A percentile compares a stretch with the other conserved stretches of the same genome.
Conservation (phyloP, 2,329 filamentous ascomycete genomes). For the Aspergillus costaricaensis region DNA sequence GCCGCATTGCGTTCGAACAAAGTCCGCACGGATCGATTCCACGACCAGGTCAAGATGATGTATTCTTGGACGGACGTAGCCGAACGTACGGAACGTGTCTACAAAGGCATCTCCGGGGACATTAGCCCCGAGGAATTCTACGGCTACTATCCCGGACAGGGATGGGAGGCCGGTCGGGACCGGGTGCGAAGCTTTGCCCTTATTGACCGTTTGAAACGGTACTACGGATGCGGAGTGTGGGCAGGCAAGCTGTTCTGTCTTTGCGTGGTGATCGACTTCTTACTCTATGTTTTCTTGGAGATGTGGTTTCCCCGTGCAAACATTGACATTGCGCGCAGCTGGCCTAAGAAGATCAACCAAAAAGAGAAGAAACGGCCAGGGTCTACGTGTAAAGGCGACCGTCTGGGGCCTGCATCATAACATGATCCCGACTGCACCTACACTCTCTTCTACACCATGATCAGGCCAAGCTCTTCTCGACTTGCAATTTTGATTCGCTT, state of each 20-base stretch:
- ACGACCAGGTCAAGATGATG: constrained; percentile 97
- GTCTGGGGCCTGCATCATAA: constrained; percentile 10
- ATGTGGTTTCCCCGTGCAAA: constrained; percentile 79
- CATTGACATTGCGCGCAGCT: constrained; percentile 88
- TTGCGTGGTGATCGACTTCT: constrained; percentile 89
- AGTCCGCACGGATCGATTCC: constrained; percentile 88
- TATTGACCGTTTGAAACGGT: constrained; percentile 91
- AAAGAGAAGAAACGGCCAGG: constrained; percentile 10
- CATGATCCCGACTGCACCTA: no score
- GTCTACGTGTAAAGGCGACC: constrained; percentile 7
- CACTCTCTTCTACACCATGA: no score
- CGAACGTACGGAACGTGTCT: constrained; percentile 88
- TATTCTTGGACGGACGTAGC: constrained; percentile 98
- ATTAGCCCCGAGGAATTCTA: constrained; percentile 87
- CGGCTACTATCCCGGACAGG: constrained; percentile 69
- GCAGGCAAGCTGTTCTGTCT: constrained; percentile 96
- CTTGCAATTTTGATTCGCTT: background rate
- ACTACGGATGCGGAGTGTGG: constrained; percentile 98
- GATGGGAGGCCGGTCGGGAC: constrained; percentile 71
- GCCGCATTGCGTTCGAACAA: constrained; percentile 80
- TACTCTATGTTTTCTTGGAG: constrained; percentile 86
- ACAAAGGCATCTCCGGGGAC: constrained; percentile 87
- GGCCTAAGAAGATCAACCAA: constrained; percentile 71
- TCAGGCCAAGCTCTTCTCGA: background rate
- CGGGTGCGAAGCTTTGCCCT: constrained; percentile 83